Evolutionary conservation across 1,284 basidiomycete species (phyloP).

Genomic region (Crucibulum parvulum): DNA sequence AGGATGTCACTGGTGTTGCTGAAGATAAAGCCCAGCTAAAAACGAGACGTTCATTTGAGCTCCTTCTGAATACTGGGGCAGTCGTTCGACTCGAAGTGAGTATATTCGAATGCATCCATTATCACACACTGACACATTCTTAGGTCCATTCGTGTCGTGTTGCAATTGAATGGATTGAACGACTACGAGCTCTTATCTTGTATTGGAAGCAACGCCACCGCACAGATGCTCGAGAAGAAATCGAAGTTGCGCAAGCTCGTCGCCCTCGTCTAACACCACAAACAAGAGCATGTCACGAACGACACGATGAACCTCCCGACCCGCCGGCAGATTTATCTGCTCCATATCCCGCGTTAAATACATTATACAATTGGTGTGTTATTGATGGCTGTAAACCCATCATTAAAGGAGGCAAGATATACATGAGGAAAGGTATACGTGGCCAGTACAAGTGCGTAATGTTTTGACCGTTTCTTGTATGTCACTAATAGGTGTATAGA

Average conservation of each 20-base stretch:
- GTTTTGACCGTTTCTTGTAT: background rate
- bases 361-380: conserved; percentile 84
- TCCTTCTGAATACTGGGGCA: conserved; percentile 73
- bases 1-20: conserved; percentile 53
- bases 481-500: conserved; percentile 41
- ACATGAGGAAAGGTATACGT: conserved; percentile 67
- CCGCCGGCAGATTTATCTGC: conserved; percentile 56
- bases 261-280: conserved; percentile 65
- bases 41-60: conserved; percentile 79
- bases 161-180: conserved; percentile 82
- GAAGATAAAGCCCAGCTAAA: conserved; percentile 56
- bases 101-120: background rate
- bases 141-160: conserved; percentile 69
- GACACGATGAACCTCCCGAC: conserved; percentile 52
- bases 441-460: conserved; percentile 73
- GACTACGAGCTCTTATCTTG: conserved; percentile 67
- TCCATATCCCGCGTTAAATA: conserved; percentile 61
- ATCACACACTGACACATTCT: conserved; percentile 6
- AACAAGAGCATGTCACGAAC: conserved; percentile 46
- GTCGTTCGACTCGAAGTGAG: conserved; percentile 79
- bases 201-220: conserved; percentile 83
- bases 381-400: conserved; percentile 79
- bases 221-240: conserved; percentile 77
- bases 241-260: conserved; percentile 71
- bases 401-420: conserved; percentile 73